Conservation (phyloP, 495 filamentous ascomycete genomes). For the Xylaria telfairii region DNA sequence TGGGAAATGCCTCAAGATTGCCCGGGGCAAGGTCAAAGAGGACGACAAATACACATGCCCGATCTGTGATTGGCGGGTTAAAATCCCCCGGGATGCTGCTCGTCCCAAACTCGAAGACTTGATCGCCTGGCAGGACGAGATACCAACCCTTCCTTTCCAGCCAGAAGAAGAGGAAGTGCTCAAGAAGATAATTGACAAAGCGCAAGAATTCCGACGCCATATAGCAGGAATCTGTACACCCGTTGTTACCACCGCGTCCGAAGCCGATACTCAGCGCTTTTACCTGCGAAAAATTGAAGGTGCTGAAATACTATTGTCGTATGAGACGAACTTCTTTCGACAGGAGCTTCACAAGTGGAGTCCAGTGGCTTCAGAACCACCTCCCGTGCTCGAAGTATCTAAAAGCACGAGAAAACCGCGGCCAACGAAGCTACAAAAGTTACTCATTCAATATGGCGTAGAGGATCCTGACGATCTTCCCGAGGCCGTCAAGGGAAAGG, state of each 20-base stretch:
- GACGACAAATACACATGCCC: slow-evolving; percentile 98
- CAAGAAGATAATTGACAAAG: slow-evolving; percentile 81
- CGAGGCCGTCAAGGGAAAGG: slow-evolving; percentile 76
- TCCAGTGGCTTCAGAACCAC: slow-evolving; percentile 85
- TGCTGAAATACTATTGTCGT: slow-evolving; percentile 88
- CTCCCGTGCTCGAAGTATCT: slow-evolving; percentile 81
- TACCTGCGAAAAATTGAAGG: slow-evolving; percentile 98
- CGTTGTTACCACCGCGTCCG: slow-evolving; percentile 78
- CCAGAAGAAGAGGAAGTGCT: slow-evolving; percentile 92
- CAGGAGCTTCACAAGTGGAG: slow-evolving; percentile 96
- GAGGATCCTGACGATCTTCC: slow-evolving; percentile 89
- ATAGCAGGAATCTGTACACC: slow-evolving; percentile 81
- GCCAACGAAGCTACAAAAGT: slow-evolving; percentile 96
- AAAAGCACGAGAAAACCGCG: slow-evolving; percentile 96
- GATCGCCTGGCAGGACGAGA: slow-evolving; percentile 84
- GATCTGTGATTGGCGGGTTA: slow-evolving; percentile 96
- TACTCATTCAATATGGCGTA: slow-evolving; percentile 86
- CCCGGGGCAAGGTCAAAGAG: slow-evolving; percentile 95
- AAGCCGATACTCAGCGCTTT: slow-evolving; percentile 91
- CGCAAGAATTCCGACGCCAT: slow-evolving; percentile 82
- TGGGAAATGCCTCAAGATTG: slow-evolving; percentile 97
- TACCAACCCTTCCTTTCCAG: slow-evolving; percentile 85
- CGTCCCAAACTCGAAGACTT: slow-evolving; percentile 95
- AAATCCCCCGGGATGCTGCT: slow-evolving; percentile 97
- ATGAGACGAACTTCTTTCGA: slow-evolving; percentile 96